Base-by-base conservation (phyloP, 257 asterid species). In the Solanum pinnatisectum region DNA sequence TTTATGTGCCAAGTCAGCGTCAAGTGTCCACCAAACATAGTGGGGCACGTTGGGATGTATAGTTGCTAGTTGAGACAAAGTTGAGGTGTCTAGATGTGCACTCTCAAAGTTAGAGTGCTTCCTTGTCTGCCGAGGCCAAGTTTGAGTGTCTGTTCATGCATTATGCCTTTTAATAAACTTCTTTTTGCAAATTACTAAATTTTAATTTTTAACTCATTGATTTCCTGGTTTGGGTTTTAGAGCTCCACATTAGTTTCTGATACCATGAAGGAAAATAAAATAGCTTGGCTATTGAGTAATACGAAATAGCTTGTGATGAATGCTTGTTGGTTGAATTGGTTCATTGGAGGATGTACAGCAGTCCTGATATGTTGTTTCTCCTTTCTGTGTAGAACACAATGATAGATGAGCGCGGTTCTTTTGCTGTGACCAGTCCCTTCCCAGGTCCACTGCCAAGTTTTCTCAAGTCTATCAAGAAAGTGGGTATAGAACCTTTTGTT, bases 341-440 rank as follows among this genome's bases (percentile, higher is more conserved):
- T 44, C 85, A 44, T 44, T 44, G 85, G 85, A 44, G n/a, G 85
- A 27, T 79, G 56, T 76, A 79, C 33, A 44, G 8, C 71, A 86
- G 74, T 33, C 39, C 88, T 86, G 84, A 46, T 37, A 46, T 44
- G 25, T 46, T 42, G 83, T 77, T n/a, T 68, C 33, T 70, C 52
- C 83, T 89, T 87, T 56, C 71, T 87, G 70, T 89, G 87, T 95
- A 96, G 98, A 97, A 97, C 90, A 90, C 97, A 25, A 81, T 94
- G 65, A 94, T 97, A 72, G 99, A 97, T 86, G 98, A 97, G 60
- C 98, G 99, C 25, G 94, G 94, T 84, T 97, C 99, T 20, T 95
- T 97, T 91, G 94, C 98, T 83, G 98, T 97, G 83, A 90, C 92
- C 90, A 94, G 95, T 88, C 98, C 99, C 63, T 92, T 92, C 77